Evolutionary conservation across 768 basidiomycete species (phyloP).

Genomic region (Naganishia vaughanmartiniae): DNA sequence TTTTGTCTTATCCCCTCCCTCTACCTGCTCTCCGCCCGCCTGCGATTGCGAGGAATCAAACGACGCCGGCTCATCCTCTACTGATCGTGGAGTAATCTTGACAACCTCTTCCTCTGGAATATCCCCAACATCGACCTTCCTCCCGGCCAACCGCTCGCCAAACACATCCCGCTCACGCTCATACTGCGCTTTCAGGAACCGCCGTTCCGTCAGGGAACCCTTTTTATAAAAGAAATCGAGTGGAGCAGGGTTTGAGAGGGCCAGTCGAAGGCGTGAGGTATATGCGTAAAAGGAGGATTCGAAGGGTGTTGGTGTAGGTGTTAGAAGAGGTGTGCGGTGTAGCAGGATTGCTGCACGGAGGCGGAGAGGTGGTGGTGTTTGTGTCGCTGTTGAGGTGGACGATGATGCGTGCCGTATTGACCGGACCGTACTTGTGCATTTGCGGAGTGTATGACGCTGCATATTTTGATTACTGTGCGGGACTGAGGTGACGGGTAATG

Average conservation of each 20-base stretch:
- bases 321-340: constrained; percentile 52
- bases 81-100: constrained; percentile 35
- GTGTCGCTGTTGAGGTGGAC: constrained; percentile 18
- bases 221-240: constrained; percentile 90
- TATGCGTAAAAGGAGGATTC: constrained; percentile 80
- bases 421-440: neutral
- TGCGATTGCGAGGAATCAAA: neutral
- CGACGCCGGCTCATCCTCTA: constrained; percentile 32
- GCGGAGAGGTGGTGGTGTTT: constrained; percentile 2
- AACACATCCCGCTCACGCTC: constrained; percentile 71
- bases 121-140: constrained; percentile 51
- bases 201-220: constrained; percentile 76
- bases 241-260: constrained; percentile 83
- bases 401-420: constrained; percentile 26
- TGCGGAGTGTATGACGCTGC: neutral
- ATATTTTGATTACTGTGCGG: neutral
- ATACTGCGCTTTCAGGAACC: constrained; percentile 73
- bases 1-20: constrained; percentile 58
- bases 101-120: constrained; percentile 45
- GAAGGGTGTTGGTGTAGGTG: constrained; percentile 61
- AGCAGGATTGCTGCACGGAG: constrained; percentile 51
- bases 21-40: constrained; percentile 55
- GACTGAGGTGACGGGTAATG: too few species aligned
- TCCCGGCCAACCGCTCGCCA: constrained; percentile 61
- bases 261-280: constrained; percentile 75